Evolutionary conservation across 140 eudicot genomes (phyloP).

Genomic region (Senecio squalidus): DNA sequence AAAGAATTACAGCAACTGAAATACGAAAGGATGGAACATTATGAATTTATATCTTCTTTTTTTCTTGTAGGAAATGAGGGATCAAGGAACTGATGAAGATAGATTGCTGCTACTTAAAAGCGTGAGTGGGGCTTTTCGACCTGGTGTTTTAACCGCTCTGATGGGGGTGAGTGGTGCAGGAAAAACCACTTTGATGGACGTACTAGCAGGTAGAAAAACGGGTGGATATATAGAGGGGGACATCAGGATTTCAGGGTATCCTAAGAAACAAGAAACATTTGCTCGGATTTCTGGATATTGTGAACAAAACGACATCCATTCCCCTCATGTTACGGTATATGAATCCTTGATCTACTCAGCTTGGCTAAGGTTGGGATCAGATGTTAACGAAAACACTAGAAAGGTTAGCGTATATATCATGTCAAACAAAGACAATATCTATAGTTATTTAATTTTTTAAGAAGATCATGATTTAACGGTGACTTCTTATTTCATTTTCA

Average conservation of each 20-base stretch:
- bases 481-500: not conserved
- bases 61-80: constrained; percentile 68
- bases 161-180: constrained; percentile 76
- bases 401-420: constrained; percentile 27
- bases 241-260: constrained; percentile 40
- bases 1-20: too few species aligned
- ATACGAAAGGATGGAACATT: too few species aligned
- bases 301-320: constrained; percentile 59
- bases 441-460: too few species aligned
- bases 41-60: not conserved
- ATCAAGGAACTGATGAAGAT: constrained; percentile 40
- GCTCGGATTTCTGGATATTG: constrained; percentile 51
- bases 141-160: constrained; percentile 59
- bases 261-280: constrained; percentile 48
- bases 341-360: constrained; percentile 51
- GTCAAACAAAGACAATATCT: too few species aligned
- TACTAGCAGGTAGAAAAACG: constrained; percentile 50
- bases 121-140: constrained; percentile 56
- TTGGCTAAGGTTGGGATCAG: constrained; percentile 43
- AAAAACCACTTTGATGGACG: constrained; percentile 60
- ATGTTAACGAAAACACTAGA: constrained; percentile 32
- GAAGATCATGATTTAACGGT: too few species aligned
- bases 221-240: constrained; percentile 52
- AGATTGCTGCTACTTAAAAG: constrained; percentile 42
- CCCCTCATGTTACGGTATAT: constrained; percentile 45